Evolutionary conservation across 176 grass and related monocot genomes (phyloP).

Genomic region (Miscanthus lutarioriparius): DNA sequence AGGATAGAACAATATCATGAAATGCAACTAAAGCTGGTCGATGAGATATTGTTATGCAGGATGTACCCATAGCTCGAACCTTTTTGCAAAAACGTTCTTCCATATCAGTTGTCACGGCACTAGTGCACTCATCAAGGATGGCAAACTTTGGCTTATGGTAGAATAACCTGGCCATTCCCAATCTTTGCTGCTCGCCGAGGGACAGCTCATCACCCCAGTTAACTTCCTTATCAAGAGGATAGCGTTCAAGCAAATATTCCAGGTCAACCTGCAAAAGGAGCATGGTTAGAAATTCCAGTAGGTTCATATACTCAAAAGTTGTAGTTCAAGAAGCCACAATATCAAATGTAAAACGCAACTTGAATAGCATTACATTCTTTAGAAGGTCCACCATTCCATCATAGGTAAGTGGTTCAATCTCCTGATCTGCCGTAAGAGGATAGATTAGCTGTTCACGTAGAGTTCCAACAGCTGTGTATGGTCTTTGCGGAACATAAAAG

Average conservation of each 20-base stretch:
- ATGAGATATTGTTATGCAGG: conserved; percentile 99
- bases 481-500: conserved; percentile 98
- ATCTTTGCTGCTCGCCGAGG: conserved; percentile 97
- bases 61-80: conserved; percentile 95
- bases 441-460: conserved; percentile 98
- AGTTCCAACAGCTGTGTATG: conserved; percentile 99
- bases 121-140: conserved; percentile 99
- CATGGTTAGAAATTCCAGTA: conserved; percentile 42
- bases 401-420: conserved; percentile 71
- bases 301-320: conserved; percentile 26
- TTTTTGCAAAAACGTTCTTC: conserved; percentile 96
- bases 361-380: conserved; percentile 76
- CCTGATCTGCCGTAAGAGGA: conserved; percentile 84
- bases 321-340: conserved; percentile 22
- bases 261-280: conserved; percentile 83
- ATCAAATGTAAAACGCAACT: conserved; percentile 27
- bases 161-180: conserved; percentile 97
- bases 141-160: conserved; percentile 98
- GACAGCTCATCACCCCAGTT: conserved; percentile 99
- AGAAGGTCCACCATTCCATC: conserved; percentile 91
- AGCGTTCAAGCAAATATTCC: conserved; percentile 93
- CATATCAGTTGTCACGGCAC: conserved; percentile 97
- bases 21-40: conserved; percentile 97
- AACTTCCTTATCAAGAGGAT: conserved; percentile 94
- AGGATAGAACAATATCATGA: conserved; percentile 97